Conservation (phyloP, 805 yeast genomes). For the Candida palmyrensis region DNA sequence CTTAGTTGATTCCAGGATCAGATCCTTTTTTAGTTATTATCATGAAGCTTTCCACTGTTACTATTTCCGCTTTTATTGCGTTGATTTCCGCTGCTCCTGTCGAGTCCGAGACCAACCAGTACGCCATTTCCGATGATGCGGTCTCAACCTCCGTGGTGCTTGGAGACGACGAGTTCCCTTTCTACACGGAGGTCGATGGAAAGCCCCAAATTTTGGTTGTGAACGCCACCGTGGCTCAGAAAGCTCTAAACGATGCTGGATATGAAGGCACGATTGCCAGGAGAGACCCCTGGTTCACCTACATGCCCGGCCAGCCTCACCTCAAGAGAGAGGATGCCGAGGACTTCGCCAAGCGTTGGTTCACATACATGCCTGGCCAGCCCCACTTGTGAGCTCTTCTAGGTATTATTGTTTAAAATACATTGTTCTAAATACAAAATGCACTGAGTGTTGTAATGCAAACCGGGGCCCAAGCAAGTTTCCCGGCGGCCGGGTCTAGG, state of each 20-base stretch:
- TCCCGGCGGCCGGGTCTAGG: too few relatives aligned
- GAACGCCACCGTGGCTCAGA: conserved; percentile 2
- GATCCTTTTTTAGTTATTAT: too few relatives aligned
- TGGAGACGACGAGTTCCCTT: neutral
- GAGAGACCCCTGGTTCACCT: neutral
- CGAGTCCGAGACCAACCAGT: conserved; percentile 1
- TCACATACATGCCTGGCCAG: neutral
- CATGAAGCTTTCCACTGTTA: too few relatives aligned
- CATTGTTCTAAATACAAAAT: too few relatives aligned
- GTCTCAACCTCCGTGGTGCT: neutral
- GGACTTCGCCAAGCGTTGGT: neutral
- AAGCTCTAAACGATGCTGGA: too few relatives aligned
- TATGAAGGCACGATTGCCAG: neutral
- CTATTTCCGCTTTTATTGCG: neutral
- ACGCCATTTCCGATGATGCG: conserved; percentile 1
- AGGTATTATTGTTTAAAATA: too few relatives aligned
- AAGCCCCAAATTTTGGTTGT: neutral
- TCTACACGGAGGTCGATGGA: conserved; percentile 2
- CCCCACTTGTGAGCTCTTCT: too few relatives aligned
- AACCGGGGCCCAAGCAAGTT: too few relatives aligned
- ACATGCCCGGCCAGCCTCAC: neutral
- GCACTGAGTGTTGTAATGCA: too few relatives aligned
- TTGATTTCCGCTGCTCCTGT: neutral
- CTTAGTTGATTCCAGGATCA: too few relatives aligned
- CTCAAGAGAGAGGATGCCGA: conserved; percentile 4